A percentile compares a stretch with the other conserved stretches of the same genome.
phyloP scores from a whole-genome alignment of 257 asterid genomes.

The Plantago major region DNA sequence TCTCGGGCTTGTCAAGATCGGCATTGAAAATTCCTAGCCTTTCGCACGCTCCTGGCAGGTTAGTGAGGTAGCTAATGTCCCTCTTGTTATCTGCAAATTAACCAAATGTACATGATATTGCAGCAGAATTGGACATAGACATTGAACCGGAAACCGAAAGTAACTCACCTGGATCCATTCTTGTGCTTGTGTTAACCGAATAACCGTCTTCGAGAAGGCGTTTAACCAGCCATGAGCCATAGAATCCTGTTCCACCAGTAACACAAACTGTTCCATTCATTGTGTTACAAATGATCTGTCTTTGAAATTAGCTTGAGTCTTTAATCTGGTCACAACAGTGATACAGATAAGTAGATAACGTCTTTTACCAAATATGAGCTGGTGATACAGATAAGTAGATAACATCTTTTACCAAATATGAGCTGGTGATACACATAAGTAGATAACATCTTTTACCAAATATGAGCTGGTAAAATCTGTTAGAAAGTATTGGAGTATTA shows the following conservation, averaged over 20 bases:
- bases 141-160: background rate
- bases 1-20: slow-evolving; percentile 33
- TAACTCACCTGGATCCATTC: slow-evolving; percentile 3
- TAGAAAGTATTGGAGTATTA: too few species aligned
- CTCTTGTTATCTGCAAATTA: slow-evolving; percentile 1
- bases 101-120: too few species aligned
- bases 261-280: slow-evolving; percentile 8
- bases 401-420: too few species aligned
- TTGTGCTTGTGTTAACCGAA: background rate
- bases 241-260: slow-evolving; percentile 9
- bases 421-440: too few species aligned
- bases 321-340: too few species aligned
- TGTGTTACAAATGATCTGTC: too few species aligned
- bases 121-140: background rate
- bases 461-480: too few species aligned
- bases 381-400: too few species aligned
- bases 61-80: slow-evolving; percentile 26
- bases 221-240: slow-evolving; percentile 9
- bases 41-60: slow-evolving; percentile 32
- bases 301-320: too few species aligned
- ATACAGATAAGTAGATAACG: too few species aligned
- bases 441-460: too few species aligned
- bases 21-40: slow-evolving; percentile 36
- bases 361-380: too few species aligned
- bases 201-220: slow-evolving; percentile 9